Conservation (phyloP, 139 green algal species). For the Nannochloris sp. region DNA sequence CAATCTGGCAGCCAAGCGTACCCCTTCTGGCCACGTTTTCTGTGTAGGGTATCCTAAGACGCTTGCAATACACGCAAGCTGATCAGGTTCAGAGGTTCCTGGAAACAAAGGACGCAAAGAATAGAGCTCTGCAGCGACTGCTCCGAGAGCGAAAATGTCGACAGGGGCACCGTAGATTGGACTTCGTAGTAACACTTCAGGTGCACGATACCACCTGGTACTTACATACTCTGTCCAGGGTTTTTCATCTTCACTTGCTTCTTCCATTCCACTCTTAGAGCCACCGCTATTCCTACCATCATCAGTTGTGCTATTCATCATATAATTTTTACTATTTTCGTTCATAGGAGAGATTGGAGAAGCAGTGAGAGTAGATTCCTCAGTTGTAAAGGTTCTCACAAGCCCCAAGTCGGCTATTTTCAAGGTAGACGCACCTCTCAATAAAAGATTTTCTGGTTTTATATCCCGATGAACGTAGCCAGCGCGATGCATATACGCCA, state of each 20-base stretch:
- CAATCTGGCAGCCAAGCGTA: constrained; percentile 68
- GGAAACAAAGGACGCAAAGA: constrained; percentile 90
- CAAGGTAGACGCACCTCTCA: constrained; percentile 68
- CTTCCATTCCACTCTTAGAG: too few relatives aligned
- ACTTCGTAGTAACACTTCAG: constrained; percentile 84
- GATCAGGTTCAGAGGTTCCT: constrained; percentile 65
- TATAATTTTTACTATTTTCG: too few relatives aligned
- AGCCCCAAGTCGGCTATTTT: constrained; percentile 98
- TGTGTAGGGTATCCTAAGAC: constrained; percentile 81
- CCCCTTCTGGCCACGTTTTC: constrained; percentile 76
- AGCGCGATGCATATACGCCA: constrained; percentile 92
- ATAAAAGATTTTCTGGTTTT: constrained; percentile 95
- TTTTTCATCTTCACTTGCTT: too few relatives aligned
- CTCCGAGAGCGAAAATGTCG: constrained; percentile 92
- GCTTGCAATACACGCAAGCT: constrained; percentile 90
- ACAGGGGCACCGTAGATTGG: constrained; percentile 76
- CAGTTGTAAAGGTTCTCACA: constrained; percentile 40
- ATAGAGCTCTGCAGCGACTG: constrained; percentile 94
- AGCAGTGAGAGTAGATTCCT: too few relatives aligned
- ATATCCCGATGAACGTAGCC: constrained; percentile 95
- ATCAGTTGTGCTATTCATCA: too few relatives aligned
- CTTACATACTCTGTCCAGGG: constrained; percentile 77
- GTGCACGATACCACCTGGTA: constrained; percentile 75
- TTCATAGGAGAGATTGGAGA: too few relatives aligned
- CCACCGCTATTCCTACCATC: too few relatives aligned